Percentiles rank a stretch among this genome's conserved stretches.
Evolutionary conservation across 176 grass and related monocot species (phyloP).

Genomic region (Cocos nucifera): DNA sequence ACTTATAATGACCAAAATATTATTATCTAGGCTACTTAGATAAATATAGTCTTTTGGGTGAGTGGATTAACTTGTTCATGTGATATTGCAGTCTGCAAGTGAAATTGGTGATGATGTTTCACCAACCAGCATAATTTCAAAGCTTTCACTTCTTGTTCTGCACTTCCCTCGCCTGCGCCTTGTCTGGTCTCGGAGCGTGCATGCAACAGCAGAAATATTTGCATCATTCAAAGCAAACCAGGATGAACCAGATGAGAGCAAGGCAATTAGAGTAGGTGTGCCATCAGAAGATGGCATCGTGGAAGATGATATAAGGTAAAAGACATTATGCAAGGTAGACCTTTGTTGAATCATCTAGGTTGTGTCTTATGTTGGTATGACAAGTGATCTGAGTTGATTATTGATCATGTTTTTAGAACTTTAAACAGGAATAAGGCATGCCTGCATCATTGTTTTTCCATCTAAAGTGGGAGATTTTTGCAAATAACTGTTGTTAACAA

Average conservation of each 20-base stretch:
- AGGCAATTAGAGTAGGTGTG: conserved; percentile 77
- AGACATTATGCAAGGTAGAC: too few relatives aligned
- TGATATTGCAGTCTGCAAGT: conserved; percentile 51
- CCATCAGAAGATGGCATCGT: conserved; percentile 73
- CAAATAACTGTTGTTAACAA: too few relatives aligned
- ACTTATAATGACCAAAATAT: too few relatives aligned
- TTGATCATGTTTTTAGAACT: too few relatives aligned
- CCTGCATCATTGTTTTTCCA: too few relatives aligned
- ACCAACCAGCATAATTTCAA: conserved; percentile 81
- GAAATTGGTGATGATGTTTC: conserved; percentile 90
- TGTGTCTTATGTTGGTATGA: too few relatives aligned
- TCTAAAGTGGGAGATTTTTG: too few relatives aligned
- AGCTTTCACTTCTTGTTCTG: conserved; percentile 67
- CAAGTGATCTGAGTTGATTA: too few relatives aligned
- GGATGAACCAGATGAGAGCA: conserved; percentile 93
- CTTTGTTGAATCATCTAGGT: too few relatives aligned
- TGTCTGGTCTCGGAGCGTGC: conserved; percentile 88
- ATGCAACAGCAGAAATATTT: conserved; percentile 86
- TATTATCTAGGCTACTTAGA: too few relatives aligned
- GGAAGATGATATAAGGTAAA: conserved; percentile 79
- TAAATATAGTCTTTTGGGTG: too few relatives aligned
- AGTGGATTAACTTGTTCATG: conserved; percentile 21
- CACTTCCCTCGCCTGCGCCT: conserved; percentile 91
- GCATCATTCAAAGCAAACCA: conserved; percentile 83
- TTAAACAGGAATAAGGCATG: too few relatives aligned